Evolutionary conservation across 1,284 basidiomycete species (phyloP), one percentile per base, ranked within the genome.

Genomic region (Melanopsichium pennsylvanicum): DNA sequence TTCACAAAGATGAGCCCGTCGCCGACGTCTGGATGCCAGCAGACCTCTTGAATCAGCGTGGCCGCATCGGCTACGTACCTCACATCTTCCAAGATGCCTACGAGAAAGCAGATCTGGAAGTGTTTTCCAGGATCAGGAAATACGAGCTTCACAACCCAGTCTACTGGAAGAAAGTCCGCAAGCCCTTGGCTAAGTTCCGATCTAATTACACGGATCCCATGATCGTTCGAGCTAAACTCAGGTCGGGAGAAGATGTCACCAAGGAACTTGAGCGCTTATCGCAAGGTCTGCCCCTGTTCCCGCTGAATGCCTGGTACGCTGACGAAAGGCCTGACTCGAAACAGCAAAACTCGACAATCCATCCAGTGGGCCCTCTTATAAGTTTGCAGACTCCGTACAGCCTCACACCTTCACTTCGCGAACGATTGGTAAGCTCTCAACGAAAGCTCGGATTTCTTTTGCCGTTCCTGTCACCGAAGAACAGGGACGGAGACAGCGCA

Each of bases 201-300:
- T 41, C 51, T 38, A 61, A 61, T 21, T 61, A 55, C 34, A 55
- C 59, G 5, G 51, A 55, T 16, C 19, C 18, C 21, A 55, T 35
- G 42, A 42, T 61, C 33, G 15, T 61, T 22, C 46, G 51, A 8
- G 32, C 51, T 12, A 55, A 61, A 25, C 51, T 61, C 16, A 29
- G 23, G 9, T 40, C 51, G 2, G 59, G 59, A 2, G 51, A 61
- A 25, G 42, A 61, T 25, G 59, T 61, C 21, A 41, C 51, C 15
- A 32, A 38, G 3, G 59, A 61, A 34, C 59, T 61, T 3, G 46
- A 55, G n/a, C 59, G 59, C 10, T 26, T 55, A n/a, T 61, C 59
- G 3, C 50, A 27, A 8, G 59, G 59, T 3, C 27, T 61, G 18
- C 51, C 59, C 3, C 32, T 61, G 19, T 61, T 61, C 10, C 51